A percentile compares a stretch with the other conserved stretches of the same genome.
Evolutionary conservation across 192 early-diverging fungal species (phyloP).

Genomic region (Mortierella hygrophila): DNA sequence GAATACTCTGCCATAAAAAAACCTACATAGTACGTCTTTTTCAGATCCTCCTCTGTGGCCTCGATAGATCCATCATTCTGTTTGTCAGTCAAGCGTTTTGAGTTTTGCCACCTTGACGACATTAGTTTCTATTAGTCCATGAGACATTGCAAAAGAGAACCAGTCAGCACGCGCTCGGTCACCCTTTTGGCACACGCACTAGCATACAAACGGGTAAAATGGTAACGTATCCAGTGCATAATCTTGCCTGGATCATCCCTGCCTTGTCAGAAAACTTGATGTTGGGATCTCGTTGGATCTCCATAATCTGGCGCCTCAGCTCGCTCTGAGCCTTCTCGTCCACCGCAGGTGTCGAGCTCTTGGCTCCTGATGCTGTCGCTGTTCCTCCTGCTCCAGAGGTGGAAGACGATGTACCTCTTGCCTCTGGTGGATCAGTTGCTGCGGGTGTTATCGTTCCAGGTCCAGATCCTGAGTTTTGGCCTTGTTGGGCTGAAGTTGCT

Average conservation of each 20-base stretch:
- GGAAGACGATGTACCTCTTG: not conserved
- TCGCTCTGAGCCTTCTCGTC: slow-evolving; percentile 58
- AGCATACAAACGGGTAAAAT: not conserved
- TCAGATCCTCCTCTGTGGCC: slow-evolving; percentile 63
- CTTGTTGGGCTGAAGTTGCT: not conserved
- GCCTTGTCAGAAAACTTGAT: slow-evolving; percentile 75
- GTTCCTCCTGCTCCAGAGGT: not conserved
- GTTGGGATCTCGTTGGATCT: slow-evolving; percentile 68
- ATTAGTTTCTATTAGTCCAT: slow-evolving; percentile 43
- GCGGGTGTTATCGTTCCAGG: not conserved
- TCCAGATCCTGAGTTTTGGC: not conserved
- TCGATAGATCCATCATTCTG: slow-evolving; percentile 20
- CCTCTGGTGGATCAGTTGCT: not conserved
- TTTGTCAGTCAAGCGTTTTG: slow-evolving; percentile 6
- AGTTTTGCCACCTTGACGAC: slow-evolving; percentile 40
- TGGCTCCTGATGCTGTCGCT: not conserved
- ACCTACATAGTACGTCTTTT: slow-evolving; percentile 63
- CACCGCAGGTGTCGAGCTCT: slow-evolving; percentile 18
- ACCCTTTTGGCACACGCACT: not conserved
- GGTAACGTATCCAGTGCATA: not conserved
- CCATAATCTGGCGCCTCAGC: slow-evolving; percentile 74
- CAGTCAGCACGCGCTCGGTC: not conserved
- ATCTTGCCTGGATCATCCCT: slow-evolving; percentile 73
- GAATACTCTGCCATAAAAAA: not conserved
- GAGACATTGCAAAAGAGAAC: not conserved